Percentiles rank a stretch among this genome's conserved stretches.
phyloP scores from a whole-genome alignment of 192 early-diverging fungal species.

The Entrophospora sp. region DNA sequence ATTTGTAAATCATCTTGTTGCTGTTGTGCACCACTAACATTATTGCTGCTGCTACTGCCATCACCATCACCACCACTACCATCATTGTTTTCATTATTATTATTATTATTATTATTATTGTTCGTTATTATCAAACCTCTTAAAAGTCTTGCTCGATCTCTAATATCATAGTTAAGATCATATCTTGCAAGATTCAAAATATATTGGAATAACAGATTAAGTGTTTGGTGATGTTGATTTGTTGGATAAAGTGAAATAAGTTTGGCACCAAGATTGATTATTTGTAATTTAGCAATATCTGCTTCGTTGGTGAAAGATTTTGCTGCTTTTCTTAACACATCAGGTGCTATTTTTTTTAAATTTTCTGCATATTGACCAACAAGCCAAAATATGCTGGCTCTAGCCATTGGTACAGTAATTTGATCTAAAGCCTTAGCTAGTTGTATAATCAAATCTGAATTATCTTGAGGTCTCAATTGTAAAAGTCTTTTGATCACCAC shows the following conservation, averaged over 20 bases:
- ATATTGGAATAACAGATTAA: slow-evolving; percentile 55
- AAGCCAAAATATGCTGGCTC: slow-evolving; percentile 81
- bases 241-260: slow-evolving; percentile 41
- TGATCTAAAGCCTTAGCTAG: slow-evolving; percentile 53
- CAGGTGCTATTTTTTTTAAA: slow-evolving; percentile 61
- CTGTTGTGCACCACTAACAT: too few relatives aligned
- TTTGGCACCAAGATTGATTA: slow-evolving; percentile 73
- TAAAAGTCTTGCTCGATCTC: slow-evolving; percentile 80
- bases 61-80: too few relatives aligned
- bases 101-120: not conserved
- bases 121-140: slow-evolving; percentile 39
- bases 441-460: slow-evolving; percentile 39
- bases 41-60: too few relatives aligned
- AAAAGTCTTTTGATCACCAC: slow-evolving; percentile 63
- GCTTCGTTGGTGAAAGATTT: slow-evolving; percentile 52
- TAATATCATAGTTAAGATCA: slow-evolving; percentile 80
- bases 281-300: slow-evolving; percentile 69
- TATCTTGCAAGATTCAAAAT: slow-evolving; percentile 82
- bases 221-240: slow-evolving; percentile 32
- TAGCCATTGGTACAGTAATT: slow-evolving; percentile 62
- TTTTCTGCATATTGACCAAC: slow-evolving; percentile 69
- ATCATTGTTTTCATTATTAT: slow-evolving; percentile 5
- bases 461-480: slow-evolving; percentile 43
- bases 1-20: too few relatives aligned
- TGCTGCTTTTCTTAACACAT: slow-evolving; percentile 70